Evolutionary conservation across 805 yeast genomes (phyloP), one percentile per base, ranked within the genome.

Genomic region (Candida jianshihensis): DNA sequence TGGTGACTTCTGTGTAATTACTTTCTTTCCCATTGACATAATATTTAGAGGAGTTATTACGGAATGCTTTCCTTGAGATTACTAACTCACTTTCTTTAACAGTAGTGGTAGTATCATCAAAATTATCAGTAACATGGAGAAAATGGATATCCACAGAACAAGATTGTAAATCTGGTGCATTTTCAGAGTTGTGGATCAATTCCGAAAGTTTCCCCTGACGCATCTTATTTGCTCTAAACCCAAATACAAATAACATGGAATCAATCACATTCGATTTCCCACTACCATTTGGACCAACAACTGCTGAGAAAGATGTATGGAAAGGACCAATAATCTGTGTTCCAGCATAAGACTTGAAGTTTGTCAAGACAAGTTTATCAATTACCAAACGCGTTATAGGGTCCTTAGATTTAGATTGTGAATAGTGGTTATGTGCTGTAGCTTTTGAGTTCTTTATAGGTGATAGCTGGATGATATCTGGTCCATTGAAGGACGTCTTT

Each of bases 261-360:
- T 94, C 98, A 57, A 92, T 92, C 45, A 92, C 97, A 54, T 94
- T 92, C 13, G 97, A 89, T 60, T 92, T 92, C 3, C 99, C 99
- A 11, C 96, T 83, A 8, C 99, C 99, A 57, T 92, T 92, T 5
- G 98, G 98, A 0, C 99, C 99, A 12, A 92, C 97, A 10, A 92
- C 95, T 0, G 99, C 97, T 10, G 96, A 85, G 53, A 92, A 94
- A 5, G 94, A 86, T 26, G 89, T 63, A 50, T 92, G 83, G 59
- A 92, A 92, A 0, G 99, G 99, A 0, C 99, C 99, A 34, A 92
- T 84, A 6, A 75, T 75, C 61, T 92, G 97, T 14, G 71, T 64
- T 0, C 98, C 98, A 1, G 97, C 97, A 56, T 92, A 92, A 0
- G 97, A 88, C 56, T 92, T 92, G 72, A 92, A 92, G 56, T 92